A percentile compares a stretch with the other conserved stretches of the same genome.
Evolutionary conservation across 2,329 filamentous ascomycete genomes (phyloP).

Genomic region (Fusarium xylarioides): DNA sequence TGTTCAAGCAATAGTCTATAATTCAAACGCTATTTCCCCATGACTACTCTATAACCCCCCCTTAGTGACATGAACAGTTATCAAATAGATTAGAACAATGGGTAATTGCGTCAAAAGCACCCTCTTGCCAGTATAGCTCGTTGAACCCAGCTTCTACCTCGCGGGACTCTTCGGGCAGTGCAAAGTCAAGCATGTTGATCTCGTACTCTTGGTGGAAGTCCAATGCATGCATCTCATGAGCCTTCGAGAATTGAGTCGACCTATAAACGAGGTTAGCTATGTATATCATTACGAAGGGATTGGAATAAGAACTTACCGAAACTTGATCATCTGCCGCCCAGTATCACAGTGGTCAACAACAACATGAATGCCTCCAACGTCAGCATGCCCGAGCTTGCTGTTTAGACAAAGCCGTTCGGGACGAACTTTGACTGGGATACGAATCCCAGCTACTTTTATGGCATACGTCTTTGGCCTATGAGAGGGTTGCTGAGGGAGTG

Average conservation of each 20-base stretch:
- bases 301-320: slow-evolving; percentile 12
- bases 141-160: neutral
- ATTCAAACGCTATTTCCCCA: neutral
- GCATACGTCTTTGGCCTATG: neutral
- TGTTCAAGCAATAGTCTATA: neutral
- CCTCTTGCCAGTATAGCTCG: neutral
- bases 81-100: slow-evolving; percentile 17
- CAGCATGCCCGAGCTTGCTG: slow-evolving; percentile 14
- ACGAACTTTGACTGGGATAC: slow-evolving; percentile 10
- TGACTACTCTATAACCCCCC: too few relatives aligned
- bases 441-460: neutral
- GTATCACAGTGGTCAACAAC: slow-evolving; percentile 17
- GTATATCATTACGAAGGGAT: too few relatives aligned
- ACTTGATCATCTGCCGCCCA: slow-evolving; percentile 13
- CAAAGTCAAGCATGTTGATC: neutral
- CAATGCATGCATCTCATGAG: slow-evolving; percentile 16
- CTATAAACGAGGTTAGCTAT: slow-evolving; percentile 11
- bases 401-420: slow-evolving; percentile 22
- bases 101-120: neutral
- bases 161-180: neutral
- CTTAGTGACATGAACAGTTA: slow-evolving; percentile 19
- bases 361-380: slow-evolving; percentile 25
- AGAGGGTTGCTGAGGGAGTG: neutral
- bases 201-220: slow-evolving; percentile 2
- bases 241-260: slow-evolving; percentile 27